A percentile compares a stretch with the other conserved stretches of the same genome.
Conservation (phyloP, 441 rosid genomes). For the Brassica balearica region DNA sequence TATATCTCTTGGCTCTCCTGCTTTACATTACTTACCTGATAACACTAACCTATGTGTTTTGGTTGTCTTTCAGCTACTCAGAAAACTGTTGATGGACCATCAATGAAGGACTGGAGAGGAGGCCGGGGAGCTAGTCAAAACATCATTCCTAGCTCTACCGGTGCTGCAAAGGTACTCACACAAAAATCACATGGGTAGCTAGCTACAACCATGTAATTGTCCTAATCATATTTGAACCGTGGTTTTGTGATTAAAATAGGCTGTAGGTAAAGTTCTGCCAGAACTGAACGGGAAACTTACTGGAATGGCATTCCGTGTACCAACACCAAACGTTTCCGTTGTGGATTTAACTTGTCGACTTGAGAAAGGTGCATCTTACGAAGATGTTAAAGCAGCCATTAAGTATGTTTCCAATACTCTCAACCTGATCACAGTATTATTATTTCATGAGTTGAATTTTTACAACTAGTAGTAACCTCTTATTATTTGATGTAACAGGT, state of each 20-base stretch:
- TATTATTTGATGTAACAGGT: slow-evolving; percentile 50
- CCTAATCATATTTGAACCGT: too few species aligned
- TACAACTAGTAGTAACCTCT: slow-evolving; percentile 22
- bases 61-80: slow-evolving; percentile 75
- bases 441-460: neutral
- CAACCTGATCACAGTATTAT: neutral
- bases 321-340: slow-evolving; percentile 95
- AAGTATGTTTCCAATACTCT: slow-evolving; percentile 55
- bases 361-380: slow-evolving; percentile 89
- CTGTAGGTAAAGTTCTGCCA: too few species aligned
- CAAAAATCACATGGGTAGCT: neutral
- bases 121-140: slow-evolving; percentile 99
- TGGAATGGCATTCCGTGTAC: slow-evolving; percentile 99
- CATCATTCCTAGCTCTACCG: slow-evolving; percentile 99
- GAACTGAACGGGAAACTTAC: slow-evolving; percentile 97
- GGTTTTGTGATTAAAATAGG: too few species aligned
- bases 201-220: too few species aligned
- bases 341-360: slow-evolving; percentile 99
- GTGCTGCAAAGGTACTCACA: slow-evolving; percentile 87
- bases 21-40: neutral
- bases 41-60: slow-evolving; percentile 18
- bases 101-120: slow-evolving; percentile 99
- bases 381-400: slow-evolving; percentile 92
- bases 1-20: slow-evolving; percentile 24
- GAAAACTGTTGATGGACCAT: slow-evolving; percentile 97